These are phyloP conservation scores for Trichophyton benhamiae DNA, from an alignment of 2,329 filamentous ascomycete species.

Conservation along the genomic window DNA sequence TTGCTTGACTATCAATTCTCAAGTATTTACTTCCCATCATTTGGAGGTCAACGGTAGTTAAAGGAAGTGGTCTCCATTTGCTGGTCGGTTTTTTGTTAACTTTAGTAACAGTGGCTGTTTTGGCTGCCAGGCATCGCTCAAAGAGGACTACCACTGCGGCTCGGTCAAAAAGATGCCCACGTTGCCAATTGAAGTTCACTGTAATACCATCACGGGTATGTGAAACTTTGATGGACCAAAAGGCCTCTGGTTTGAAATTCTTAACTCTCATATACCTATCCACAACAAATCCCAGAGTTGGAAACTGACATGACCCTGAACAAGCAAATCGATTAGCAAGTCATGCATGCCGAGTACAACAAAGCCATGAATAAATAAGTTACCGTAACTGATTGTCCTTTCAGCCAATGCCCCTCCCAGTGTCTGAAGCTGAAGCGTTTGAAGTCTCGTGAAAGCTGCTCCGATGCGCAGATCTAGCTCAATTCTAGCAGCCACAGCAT, in stretches of 20 bases:
- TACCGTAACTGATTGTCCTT: conserved; percentile 69
- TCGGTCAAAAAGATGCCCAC: conserved; percentile 76
- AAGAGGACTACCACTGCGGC: conserved; percentile 69
- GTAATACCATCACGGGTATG: conserved; percentile 65
- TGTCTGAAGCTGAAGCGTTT: conserved; percentile 63
- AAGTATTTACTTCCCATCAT: conserved; percentile 87
- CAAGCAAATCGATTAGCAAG: neutral
- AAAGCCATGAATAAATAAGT: conserved; percentile 11
- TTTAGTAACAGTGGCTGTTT: conserved; percentile 65
- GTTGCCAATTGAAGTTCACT: conserved; percentile 72
- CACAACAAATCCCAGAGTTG: conserved; percentile 90
- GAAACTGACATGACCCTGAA: conserved; percentile 82
- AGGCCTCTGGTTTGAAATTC: conserved; percentile 83
- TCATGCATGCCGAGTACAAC: neutral
- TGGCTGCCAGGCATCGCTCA: conserved; percentile 68
- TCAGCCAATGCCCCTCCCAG: conserved; percentile 56
- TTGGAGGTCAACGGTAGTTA: conserved; percentile 92
- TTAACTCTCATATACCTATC: conserved; percentile 89
- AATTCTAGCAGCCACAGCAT: conserved; percentile 77
- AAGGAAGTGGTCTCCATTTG: conserved; percentile 83
- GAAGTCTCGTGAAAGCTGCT: conserved; percentile 78
- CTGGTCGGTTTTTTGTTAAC: conserved; percentile 83
- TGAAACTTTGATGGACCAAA: conserved; percentile 82
- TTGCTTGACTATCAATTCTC: conserved; percentile 77
- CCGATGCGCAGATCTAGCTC: conserved; percentile 89